Base-by-base conservation (phyloP, 2,329 filamentous ascomycete species). In the Beauveria sp. region DNA sequence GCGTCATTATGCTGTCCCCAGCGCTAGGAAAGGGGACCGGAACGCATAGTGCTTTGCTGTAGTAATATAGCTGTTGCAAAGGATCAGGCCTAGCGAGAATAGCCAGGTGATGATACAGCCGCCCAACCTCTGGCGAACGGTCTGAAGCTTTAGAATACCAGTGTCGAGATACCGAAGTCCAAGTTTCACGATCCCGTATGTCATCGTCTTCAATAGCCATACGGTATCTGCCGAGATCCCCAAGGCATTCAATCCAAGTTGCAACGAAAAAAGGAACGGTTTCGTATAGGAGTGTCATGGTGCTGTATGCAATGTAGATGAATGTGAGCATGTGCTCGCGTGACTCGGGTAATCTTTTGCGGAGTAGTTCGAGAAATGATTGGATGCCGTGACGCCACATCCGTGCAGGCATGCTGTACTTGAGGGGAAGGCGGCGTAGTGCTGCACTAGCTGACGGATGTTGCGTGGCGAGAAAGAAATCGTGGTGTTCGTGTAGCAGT, bases 371-470 rank as follows among this genome's bases (percentile, higher is more conserved):
- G 0, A 96, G 78, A 62, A 95, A 95, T 0, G 86, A 87, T 69
- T 96, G 91, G 91, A 98, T 97, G 0, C 90, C 93, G 67, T 96
- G 90, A 0, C 91, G 82, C 95, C 95, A 98, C 90, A 98, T 95
- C 0, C 93, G 79, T 0, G 90, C 91, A 0, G 93, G 93, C 91
- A 98, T 97, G 0, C 86, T 86, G 67, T 96, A 96, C 64, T 95
- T 95, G 0, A 82, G 81, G 0, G 92, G 88, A 0, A 97, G 73
- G 0, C 84, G 78, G 3, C 83, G 81, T 0, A 98, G 71, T 0
- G 87, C 84, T 0, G 80, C 79, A 26, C 82, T 89, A 0, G 91
- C 90, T 0, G 87, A 88, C 0, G 91, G 93, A 69, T 98, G 92
- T 66, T 97, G 92, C 0, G 86, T 90, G 0, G 93, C 93, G 1